Evolutionary conservation across 768 basidiomycete genomes (phyloP).

Genomic region (Saitozyma podzolica): DNA sequence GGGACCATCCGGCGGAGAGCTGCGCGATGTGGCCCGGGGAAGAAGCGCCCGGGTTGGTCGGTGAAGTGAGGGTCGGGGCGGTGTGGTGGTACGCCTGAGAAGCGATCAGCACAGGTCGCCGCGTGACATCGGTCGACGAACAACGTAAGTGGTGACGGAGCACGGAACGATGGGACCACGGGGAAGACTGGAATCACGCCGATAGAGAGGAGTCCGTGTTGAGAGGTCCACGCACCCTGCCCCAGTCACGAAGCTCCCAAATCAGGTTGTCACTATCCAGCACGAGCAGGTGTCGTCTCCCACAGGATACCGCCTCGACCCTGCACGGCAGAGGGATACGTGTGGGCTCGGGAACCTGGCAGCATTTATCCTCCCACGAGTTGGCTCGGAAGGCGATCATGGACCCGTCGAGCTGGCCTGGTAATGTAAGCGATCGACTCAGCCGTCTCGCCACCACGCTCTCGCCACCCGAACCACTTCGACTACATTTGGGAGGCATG

Average conservation of each 20-base stretch:
- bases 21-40: constrained; percentile 35
- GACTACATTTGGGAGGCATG: too few species aligned
- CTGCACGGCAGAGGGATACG: constrained; percentile 37
- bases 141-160: too few species aligned
- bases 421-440: not conserved
- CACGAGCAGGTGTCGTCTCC: constrained; percentile 41
- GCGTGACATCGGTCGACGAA: too few species aligned
- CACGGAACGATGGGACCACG: not conserved
- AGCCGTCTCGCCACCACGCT: not conserved
- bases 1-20: constrained; percentile 40
- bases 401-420: constrained; percentile 40
- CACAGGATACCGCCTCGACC: constrained; percentile 31
- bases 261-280: constrained; percentile 45
- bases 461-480: not conserved
- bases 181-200: not conserved
- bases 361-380: constrained; percentile 32
- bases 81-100: constrained; percentile 46
- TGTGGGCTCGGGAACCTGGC: constrained; percentile 32
- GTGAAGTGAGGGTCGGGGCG: constrained; percentile 26
- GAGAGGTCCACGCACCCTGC: constrained; percentile 25
- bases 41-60: constrained; percentile 22
- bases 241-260: constrained; percentile 43
- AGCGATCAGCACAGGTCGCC: not conserved
- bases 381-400: constrained; percentile 11
- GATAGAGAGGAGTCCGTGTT: too few species aligned